phyloP scores from a whole-genome alignment of 495 filamentous ascomycete species.

The Venustampulla echinocandica region DNA sequence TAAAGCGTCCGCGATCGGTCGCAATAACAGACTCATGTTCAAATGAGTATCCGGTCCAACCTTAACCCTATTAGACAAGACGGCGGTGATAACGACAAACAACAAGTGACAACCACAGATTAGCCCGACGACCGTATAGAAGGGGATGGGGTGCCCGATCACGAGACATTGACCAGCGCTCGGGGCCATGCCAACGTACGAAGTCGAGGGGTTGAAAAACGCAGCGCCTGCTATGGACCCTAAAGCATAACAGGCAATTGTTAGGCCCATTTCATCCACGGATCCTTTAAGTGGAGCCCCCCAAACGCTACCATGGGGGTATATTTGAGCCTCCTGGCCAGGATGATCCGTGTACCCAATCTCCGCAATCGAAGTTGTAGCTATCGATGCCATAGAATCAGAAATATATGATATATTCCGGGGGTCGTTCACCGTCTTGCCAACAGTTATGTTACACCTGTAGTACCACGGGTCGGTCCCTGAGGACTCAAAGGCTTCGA shows the following conservation, averaged over 20 bases:
- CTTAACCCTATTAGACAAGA: constrained; percentile 19
- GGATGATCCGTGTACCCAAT: constrained; percentile 11
- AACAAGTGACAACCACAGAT: constrained; percentile 16
- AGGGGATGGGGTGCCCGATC: constrained; percentile 13
- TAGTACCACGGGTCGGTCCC: not conserved
- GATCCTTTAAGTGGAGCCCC: constrained; percentile 4
- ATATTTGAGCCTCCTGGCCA: constrained; percentile 12
- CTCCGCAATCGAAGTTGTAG: constrained; percentile 16
- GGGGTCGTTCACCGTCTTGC: constrained; percentile 10
- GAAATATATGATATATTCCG: constrained; percentile 15
- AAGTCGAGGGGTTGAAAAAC: constrained; percentile 4
- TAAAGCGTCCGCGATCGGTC: constrained; percentile 20
- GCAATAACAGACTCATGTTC: constrained; percentile 11
- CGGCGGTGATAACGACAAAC: constrained; percentile 13
- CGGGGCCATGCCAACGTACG: constrained; percentile 10
- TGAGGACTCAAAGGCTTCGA: constrained; percentile 16
- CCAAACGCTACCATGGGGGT: constrained; percentile 14
- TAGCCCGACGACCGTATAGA: constrained; percentile 15
- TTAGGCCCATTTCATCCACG: constrained; percentile 5
- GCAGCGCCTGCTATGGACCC: constrained; percentile 15
- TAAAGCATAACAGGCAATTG: constrained; percentile 6
- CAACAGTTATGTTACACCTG: constrained; percentile 7
- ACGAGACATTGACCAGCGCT: constrained; percentile 6
- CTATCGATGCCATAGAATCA: constrained; percentile 19
- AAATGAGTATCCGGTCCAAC: constrained; percentile 16